Percentiles rank a stretch among this genome's conserved stretches.
These are phyloP conservation scores for Lodderomyces jiufengensis DNA, from an alignment of 1,139 yeast genomes.

Conservation along the genomic window DNA sequence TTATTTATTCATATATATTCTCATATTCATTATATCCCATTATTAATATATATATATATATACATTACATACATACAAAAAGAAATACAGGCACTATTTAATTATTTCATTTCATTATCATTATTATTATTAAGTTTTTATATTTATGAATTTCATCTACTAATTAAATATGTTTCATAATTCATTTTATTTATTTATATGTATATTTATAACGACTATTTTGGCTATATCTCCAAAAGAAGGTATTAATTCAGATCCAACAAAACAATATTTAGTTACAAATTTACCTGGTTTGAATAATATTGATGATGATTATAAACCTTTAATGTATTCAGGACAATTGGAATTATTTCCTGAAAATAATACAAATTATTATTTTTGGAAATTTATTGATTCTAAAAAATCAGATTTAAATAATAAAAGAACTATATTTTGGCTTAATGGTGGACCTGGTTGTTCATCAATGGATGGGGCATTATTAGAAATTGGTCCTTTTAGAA, in stretches of 20 bases:
- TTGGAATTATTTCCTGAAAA: slow-evolving; percentile 51
- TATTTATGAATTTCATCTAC: too few species aligned
- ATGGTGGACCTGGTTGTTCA: slow-evolving; percentile 98
- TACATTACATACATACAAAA: too few species aligned
- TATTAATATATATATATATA: too few species aligned
- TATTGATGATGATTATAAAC: slow-evolving; percentile 31
- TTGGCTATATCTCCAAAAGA: slow-evolving; percentile 5
- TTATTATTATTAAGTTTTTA: too few species aligned
- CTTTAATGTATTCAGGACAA: slow-evolving; percentile 72
- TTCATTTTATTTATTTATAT: too few species aligned
- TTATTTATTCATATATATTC: too few species aligned
- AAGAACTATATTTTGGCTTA: slow-evolving; percentile 75
- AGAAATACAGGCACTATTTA: too few species aligned
- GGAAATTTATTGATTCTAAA: slow-evolving; percentile 53
- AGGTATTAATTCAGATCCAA: slow-evolving; percentile 12
- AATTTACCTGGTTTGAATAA: slow-evolving; percentile 39
- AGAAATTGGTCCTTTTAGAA: slow-evolving; percentile 87
- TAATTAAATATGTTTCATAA: too few species aligned
- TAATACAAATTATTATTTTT: slow-evolving; percentile 70
- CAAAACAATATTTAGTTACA: slow-evolving; percentile 31
- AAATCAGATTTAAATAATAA: slow-evolving; percentile 33
- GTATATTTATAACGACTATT: background rate
- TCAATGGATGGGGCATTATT: slow-evolving; percentile 96
- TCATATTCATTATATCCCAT: too few species aligned
- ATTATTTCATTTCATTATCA: too few species aligned